Evolutionary conservation across 768 basidiomycete genomes (phyloP), one percentile per base, ranked within the genome.

Genomic region (Lyophyllum decastes): DNA sequence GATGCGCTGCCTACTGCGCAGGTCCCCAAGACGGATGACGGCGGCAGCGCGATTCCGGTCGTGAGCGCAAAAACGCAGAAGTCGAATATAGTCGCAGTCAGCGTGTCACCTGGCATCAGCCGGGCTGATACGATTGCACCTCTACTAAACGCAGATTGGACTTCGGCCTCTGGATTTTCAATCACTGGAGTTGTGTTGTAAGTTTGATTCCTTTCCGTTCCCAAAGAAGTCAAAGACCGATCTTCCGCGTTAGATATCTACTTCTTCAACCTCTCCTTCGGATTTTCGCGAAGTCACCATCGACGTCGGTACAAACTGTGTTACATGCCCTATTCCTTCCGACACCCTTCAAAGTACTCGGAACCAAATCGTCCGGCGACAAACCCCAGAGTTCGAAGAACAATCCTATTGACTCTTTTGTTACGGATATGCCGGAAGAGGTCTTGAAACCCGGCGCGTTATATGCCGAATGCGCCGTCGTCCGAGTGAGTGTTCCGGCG

Each of bases 251-350:
- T 16, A 91, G 92, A 34, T 94, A 93, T 64, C 59, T 90, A 34
- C 3, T 88, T 5, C 63, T 87, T 7, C 85, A 86, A 57, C 92
- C 92, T 0, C 43, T 93, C 4, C 73, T 93, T 17, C 76, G 86
- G 24, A 63, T 95, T 43, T 68, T 90, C 62, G 83, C 87, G 5
- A 95, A 95, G 64, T 84, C 87, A 0, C 81, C 91, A 1, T 67
- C 60, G 2, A 74, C 83, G 8, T 75, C 88, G 0, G 74, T 90
- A n/a, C 91, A 96, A 67, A 81, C 86, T 2, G 76, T 94, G n/a
- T 71, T 95, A 2, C 94, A 94, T 59, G 87, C 82, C 0, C 81
- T 96, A 14, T 94, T 91, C 69, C 80, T 93, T 16, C 91, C 91
- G 0, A 90, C 88, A 2, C 89, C 90, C 2, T 86, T 90, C 74